Base-by-base conservation (phyloP, 805 yeast genomes). In the Candida adriatica region DNA sequence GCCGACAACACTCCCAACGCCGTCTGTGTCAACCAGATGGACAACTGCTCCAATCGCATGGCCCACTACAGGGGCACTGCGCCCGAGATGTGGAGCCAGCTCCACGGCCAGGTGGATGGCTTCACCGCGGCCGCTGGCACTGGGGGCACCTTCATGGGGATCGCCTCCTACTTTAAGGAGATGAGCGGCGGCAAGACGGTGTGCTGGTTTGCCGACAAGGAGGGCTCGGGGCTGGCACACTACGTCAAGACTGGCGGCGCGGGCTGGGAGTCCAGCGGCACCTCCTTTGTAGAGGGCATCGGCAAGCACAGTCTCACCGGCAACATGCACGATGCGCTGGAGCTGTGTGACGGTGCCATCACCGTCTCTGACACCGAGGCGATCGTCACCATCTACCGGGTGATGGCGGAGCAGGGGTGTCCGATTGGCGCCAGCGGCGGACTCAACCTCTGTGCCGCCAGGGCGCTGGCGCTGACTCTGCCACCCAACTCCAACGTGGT, bases 91-190 rank as follows among this genome's bases (percentile, higher is more conserved):
- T 77, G 70, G 68, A 36, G 55, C 8, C 90, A 81, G 49, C 65
- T 73, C 55, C 34, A 41, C 3, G 69, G 70, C 8, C 41, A 56
- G 4, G 41, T 83, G 5, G 83, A 79, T 51, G 75, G 65, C 26
- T 82, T 83, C 49, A 70, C 83, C 14, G 67, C 78, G 5, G 88
- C 90, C 1, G 77, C 86, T 5, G 94, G 94, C 4, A 84, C 94
- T 0, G 94, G 82, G 29, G 94, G 94, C 39, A 83, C 94, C 5
- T 79, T 84, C 30, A 61, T 83, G 24, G 94, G 94, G 26, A 79
- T 79, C 27, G 68, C 87, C 4, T 61, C 62, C 36, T 84, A 61
- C 53, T 66, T 83, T 42, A 79, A 73, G 47, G 42, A 38, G 15
- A 75, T 69, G 42, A 43, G 57, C 17, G 44, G 59, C 21, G 53